Evolutionary conservation across 2,329 filamentous ascomycete species (phyloP), one percentile per base, ranked within the genome.

Genomic region (Trichoderma atroviride): DNA sequence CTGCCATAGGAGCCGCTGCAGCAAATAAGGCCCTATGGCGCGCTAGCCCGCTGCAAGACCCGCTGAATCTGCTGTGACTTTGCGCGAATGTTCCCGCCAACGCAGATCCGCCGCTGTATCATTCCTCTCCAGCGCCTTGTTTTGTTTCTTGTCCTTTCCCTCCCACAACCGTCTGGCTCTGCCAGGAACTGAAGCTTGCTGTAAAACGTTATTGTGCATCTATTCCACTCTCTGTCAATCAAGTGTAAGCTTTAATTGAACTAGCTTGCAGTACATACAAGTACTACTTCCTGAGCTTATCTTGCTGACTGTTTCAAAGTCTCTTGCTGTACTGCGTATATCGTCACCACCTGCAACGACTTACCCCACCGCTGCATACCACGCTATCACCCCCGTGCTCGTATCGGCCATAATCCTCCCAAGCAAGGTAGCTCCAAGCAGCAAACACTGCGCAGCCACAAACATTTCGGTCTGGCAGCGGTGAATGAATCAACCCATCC

Each of bases 321-420:
- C 55, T 50, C 53, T 22, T 58, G 19, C 19, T 43, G 40, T 43
- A 43, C 40, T 33, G 33, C 24, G 24, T 24, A 63, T 52, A 52
- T 35, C 40, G 60, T 50, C 56, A 24, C 59, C 40, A 5, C 16
- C 52, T 33, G 62, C 63, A 35, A 66, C 43, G 27, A 53, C 35
- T 66, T 43, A 66, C 57, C 65, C 56, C 65, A 61, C 65, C 50
- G 52, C 40, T 68, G 43, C 56, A 65, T 47, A 47, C 68, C 33
- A 16, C 50, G 50, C 62, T 65, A 57, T 37, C 24, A 47, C 53
- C 31, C 53, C 53, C 53, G 61, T 55, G 37, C 52, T 50, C 53
- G 37, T 58, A n/a, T 40, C 37, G 0, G 35, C 10, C 40, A 47
- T 31, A 35, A 43, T n/a, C 40, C 40, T 43, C 7, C 40, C 33